Base-by-base conservation (phyloP, 768 basidiomycete genomes). In the Phlebiopsis flavidoalba region DNA sequence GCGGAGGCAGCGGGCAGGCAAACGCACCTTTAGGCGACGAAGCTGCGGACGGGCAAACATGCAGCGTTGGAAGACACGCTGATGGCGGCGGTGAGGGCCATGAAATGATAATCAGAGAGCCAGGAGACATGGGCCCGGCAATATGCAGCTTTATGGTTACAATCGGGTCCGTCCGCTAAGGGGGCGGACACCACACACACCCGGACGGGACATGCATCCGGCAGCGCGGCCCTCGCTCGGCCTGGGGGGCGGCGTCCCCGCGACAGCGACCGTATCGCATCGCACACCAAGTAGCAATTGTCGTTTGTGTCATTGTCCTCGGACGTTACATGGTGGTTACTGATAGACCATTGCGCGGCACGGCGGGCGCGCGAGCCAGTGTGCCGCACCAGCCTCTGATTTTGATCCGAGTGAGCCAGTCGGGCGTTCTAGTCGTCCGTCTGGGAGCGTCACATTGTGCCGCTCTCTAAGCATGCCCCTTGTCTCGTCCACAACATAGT, bases 61-160 rank as follows among this genome's bases (percentile, higher is more conserved):
- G n/a, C 59, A 55, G 59, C 59, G 59, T 47, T 55, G 59, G 52
- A 54, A 24, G 60, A 51, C 40, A 56, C 60, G 40, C 43, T 60
- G 60, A 60, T 60, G 60, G 54, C 54, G 19, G 60, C 60, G 26
- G 53, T 56, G 53, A 60, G 19, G 40, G 33, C 4, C 21, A 11
- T 43, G 8, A 35, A 60, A 15, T 60, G 60, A 60, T 60, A 43
- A 43, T 43, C 40, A 43, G 40, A 12, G 40, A 43, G 40, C 40
- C 17, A 43, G 40, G 40, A 43, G 40, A 43, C 40, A 43, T 43
- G 17, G 40, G 40, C 40, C n/a, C 40, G 40, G 40, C 40, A 43
- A 54, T 33, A 37, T 22, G n/a, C 1, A n/a, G 40, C 35, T 12
- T 43, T 55, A 37, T 55, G 54, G 54, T 45, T 55, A 31, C 54